Evolutionary conservation across 306 rosid species (phyloP), one percentile per base, ranked within the genome.

Genomic region (Cicer cuneatum): DNA sequence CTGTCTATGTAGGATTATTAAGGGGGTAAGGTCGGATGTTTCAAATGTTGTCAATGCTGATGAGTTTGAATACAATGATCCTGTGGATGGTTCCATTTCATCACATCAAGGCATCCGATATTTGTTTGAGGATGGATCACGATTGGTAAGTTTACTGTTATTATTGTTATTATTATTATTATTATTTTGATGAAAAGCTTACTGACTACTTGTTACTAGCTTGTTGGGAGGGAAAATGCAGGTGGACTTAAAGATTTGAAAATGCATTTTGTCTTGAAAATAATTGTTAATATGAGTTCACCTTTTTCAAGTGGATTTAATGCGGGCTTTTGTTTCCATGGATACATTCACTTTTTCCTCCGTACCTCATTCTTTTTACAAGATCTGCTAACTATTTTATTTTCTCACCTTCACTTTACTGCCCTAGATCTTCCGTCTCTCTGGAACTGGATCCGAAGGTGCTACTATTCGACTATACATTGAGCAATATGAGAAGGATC

Each of bases 381-480:
- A 38, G 12, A 41, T 61, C 7, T 51, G 53, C 72, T 21, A 41
- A 52, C 69, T 78, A 2, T 46, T 35, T 65, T 38, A 33, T n/a
- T 52, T 80, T 75, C 49, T 14, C 38, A 15, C 43, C 21, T 67
- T 49, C 64, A 53, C 61, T 51, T 64, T 78, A 40, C 58, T 52
- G 33, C 56, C 73, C 66, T 79, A 94, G 99, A 86, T 94, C 68
- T 94, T 92, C 93, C 96, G 99, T 37, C 96, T 92, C 72, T 94
- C 99, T 8, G 99, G 99, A 83, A 94, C 99, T 72, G 99, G 99
- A 71, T 94, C 98, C 12, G 97, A 87, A 73, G 99, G 99, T 7
- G 99, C 99, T 39, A 94, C 98, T 57, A 94, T 94, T 77, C 89
- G 98, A 51, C 92, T 94, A 69, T 94, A 94, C 86, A 92, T 94